phyloP scores from a whole-genome alignment of 2,329 filamentous ascomycete genomes.

The Septoria linicola region DNA sequence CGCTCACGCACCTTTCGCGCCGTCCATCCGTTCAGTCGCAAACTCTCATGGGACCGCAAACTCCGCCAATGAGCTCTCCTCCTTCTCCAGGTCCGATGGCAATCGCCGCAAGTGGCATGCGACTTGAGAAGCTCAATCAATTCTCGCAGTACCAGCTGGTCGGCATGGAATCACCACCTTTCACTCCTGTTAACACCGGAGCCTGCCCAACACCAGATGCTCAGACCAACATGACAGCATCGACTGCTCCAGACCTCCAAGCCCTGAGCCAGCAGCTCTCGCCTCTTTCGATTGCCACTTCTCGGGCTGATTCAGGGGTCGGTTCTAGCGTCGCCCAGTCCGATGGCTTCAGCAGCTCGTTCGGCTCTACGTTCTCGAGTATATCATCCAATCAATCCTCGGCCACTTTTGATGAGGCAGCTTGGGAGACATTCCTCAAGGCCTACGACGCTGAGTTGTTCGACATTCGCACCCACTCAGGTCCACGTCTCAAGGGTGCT shows the following conservation, averaged over 20 bases:
- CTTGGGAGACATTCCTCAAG: slow-evolving; percentile 36
- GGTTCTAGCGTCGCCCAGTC: slow-evolving; percentile 1
- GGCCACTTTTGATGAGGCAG: slow-evolving; percentile 30
- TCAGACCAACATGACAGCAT: slow-evolving; percentile 8
- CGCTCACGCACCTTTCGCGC: slow-evolving; percentile 22
- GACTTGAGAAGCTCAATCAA: slow-evolving; percentile 22
- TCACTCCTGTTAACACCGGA: slow-evolving; percentile 34
- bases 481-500: slow-evolving; percentile 46
- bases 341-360: slow-evolving; percentile 2
- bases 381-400: slow-evolving; percentile 13
- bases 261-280: slow-evolving; percentile 26
- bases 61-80: slow-evolving; percentile 23
- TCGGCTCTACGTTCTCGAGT: slow-evolving; percentile 15
- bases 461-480: slow-evolving; percentile 40
- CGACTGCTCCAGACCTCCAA: slow-evolving; percentile 20
- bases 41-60: slow-evolving; percentile 10
- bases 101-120: slow-evolving; percentile 12
- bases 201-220: slow-evolving; percentile 26
- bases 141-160: slow-evolving; percentile 18
- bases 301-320: slow-evolving; percentile 2
- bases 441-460: slow-evolving; percentile 35
- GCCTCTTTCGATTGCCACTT: slow-evolving; percentile 15
- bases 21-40: slow-evolving; percentile 17
- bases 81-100: slow-evolving; percentile 14
- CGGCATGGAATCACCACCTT: slow-evolving; percentile 36